phyloP scores from a whole-genome alignment of 2,329 filamentous ascomycete species.

The Colletotrichum limetticola region DNA sequence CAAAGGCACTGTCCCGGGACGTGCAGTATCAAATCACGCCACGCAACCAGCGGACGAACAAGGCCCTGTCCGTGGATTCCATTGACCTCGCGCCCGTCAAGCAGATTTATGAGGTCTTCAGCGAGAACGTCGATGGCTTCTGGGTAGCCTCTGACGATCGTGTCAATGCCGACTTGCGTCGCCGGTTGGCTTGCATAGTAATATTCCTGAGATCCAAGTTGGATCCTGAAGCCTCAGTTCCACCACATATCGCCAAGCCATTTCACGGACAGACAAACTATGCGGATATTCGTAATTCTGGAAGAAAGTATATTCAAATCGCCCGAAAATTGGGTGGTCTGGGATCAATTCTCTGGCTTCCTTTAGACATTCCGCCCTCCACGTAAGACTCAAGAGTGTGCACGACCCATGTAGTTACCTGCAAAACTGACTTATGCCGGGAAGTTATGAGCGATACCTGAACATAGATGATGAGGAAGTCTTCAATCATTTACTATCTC shows the following conservation, averaged over 20 bases:
- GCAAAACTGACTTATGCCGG: neutral
- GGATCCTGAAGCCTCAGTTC: slow-evolving; percentile 36
- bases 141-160: slow-evolving; percentile 37
- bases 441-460: slow-evolving; percentile 47
- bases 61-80: slow-evolving; percentile 40
- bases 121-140: slow-evolving; percentile 37
- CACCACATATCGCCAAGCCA: slow-evolving; percentile 36
- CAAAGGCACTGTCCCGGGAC: slow-evolving; percentile 42
- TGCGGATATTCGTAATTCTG: slow-evolving; percentile 44
- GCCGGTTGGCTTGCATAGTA: slow-evolving; percentile 43
- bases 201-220: slow-evolving; percentile 44
- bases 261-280: slow-evolving; percentile 37
- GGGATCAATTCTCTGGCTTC: slow-evolving; percentile 46
- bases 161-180: slow-evolving; percentile 40
- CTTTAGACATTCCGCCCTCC: slow-evolving; percentile 44
- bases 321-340: slow-evolving; percentile 42
- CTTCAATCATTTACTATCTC: slow-evolving; percentile 41
- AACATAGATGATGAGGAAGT: slow-evolving; percentile 46
- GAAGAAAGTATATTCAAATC: slow-evolving; percentile 49
- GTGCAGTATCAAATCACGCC: slow-evolving; percentile 44
- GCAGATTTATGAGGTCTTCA: slow-evolving; percentile 29
- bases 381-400: slow-evolving; percentile 45
- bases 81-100: slow-evolving; percentile 34
- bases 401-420: neutral
- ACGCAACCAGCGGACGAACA: slow-evolving; percentile 44